Conservation (phyloP, 2,329 filamentous ascomycete species). For the Aspergillus fumigatiaffinis region DNA sequence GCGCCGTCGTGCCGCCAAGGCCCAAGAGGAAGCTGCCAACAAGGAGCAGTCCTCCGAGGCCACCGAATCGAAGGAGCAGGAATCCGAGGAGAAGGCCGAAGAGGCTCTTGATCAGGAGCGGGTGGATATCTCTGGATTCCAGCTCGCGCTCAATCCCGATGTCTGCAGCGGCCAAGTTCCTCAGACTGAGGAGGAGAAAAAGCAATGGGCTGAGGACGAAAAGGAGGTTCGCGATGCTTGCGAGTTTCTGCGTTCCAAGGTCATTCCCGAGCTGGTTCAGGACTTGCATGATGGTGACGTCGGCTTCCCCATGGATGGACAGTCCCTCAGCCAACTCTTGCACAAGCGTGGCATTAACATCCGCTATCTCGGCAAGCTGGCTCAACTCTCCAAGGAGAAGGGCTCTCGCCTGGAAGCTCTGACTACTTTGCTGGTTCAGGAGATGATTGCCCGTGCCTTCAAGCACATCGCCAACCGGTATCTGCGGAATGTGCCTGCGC, state of each 20-base stretch:
- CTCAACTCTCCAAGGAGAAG: slow-evolving; percentile 62
- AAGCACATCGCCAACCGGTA: slow-evolving; percentile 84
- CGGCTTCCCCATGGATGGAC: slow-evolving; percentile 98
- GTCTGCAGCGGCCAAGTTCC: slow-evolving; percentile 90
- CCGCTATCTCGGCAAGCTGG: slow-evolving; percentile 85
- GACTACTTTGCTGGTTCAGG: slow-evolving; percentile 72
- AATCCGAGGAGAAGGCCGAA: slow-evolving; percentile 39
- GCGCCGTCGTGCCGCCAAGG: slow-evolving; percentile 50
- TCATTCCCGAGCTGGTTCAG: slow-evolving; percentile 79
- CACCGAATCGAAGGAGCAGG: slow-evolving; percentile 40
- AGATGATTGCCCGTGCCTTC: slow-evolving; percentile 93
- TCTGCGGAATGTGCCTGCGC: slow-evolving; percentile 72
- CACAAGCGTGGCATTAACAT: slow-evolving; percentile 98
- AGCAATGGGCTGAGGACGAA: slow-evolving; percentile 77
- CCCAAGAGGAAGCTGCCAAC: slow-evolving; percentile 35
- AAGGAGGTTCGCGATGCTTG: slow-evolving; percentile 81
- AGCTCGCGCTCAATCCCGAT: slow-evolving; percentile 87
- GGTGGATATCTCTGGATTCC: slow-evolving; percentile 83
- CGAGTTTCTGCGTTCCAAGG: slow-evolving; percentile 68
- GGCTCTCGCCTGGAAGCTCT: slow-evolving; percentile 73
- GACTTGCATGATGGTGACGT: slow-evolving; percentile 90
- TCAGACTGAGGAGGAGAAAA: slow-evolving; percentile 86
- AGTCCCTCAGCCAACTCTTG: slow-evolving; percentile 78
- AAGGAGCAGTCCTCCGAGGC: slow-evolving; percentile 35
- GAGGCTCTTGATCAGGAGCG: slow-evolving; percentile 54